phyloP scores from a whole-genome alignment of 352 stramenopile genomes.

The Phytophthora macrochlamydospora region DNA sequence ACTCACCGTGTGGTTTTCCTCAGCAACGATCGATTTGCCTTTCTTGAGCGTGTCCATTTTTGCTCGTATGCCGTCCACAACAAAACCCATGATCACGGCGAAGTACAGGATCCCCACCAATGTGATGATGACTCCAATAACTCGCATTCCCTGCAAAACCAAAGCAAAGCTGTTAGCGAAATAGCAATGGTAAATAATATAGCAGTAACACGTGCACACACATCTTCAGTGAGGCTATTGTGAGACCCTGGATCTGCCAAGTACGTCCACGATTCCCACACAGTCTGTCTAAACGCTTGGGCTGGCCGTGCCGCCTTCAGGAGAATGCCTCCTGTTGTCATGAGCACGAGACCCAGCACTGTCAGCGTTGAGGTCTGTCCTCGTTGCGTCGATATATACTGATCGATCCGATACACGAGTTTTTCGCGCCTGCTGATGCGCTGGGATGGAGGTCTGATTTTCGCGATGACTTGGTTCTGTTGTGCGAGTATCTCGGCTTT shows the following conservation, averaged over 20 bases:
- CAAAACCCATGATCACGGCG: conserved; percentile 88
- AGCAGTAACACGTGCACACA: not conserved
- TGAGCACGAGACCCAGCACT: conserved; percentile 36
- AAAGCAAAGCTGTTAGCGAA: not conserved
- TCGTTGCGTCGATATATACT: conserved; percentile 53
- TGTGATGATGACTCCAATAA: conserved; percentile 61
- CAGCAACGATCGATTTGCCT: conserved; percentile 79
- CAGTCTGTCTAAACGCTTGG: conserved; percentile 31
- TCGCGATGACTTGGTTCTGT: conserved; percentile 22
- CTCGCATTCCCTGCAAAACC: conserved; percentile 36
- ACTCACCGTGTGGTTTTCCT: conserved; percentile 72
- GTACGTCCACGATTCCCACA: conserved; percentile 62
- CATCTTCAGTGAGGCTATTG: conserved; percentile 28
- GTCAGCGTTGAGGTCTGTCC: conserved; percentile 50
- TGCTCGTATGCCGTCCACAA: conserved; percentile 83
- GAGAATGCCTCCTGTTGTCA: conserved; percentile 39
- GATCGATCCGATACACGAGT: conserved; percentile 43
- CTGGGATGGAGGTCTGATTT: not conserved
- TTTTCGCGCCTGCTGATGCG: conserved; percentile 33
- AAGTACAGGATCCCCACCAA: conserved; percentile 84
- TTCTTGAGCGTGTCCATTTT: conserved; percentile 88
- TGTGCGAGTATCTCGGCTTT: conserved; percentile 19
- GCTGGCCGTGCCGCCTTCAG: conserved; percentile 36
- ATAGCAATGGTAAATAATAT: not conserved
- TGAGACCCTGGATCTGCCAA: conserved; percentile 42